These are phyloP conservation scores for Botryotinia convoluta DNA, from an alignment of 2,329 filamentous ascomycete species.

Conservation along the genomic window DNA sequence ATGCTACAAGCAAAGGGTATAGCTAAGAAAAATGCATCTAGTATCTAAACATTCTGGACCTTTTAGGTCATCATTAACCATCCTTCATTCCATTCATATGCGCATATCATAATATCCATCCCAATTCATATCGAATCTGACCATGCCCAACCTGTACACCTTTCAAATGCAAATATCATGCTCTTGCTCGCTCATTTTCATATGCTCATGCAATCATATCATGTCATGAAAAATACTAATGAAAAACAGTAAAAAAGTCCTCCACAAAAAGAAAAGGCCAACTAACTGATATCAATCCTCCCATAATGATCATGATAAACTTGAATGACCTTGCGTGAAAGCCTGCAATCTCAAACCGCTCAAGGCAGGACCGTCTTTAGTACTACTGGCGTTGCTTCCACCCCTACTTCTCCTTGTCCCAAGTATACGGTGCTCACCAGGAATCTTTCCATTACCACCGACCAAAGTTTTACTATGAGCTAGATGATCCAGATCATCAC, in stretches of 20 bases:
- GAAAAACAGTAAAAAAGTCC: not conserved
- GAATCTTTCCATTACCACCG: constrained; percentile 19
- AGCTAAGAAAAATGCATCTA: constrained; percentile 5
- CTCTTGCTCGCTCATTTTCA: constrained; percentile 4
- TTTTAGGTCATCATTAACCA: constrained; percentile 7
- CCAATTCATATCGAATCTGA: constrained; percentile 7
- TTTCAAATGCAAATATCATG: constrained; percentile 7
- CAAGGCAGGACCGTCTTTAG: constrained; percentile 21
- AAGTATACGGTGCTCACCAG: constrained; percentile 19
- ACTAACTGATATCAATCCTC: not conserved
- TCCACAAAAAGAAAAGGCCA: not conserved
- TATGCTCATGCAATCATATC: constrained; percentile 12
- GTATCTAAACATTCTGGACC: constrained; percentile 9
- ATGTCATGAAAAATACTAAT: not conserved
- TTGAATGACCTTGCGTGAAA: constrained; percentile 13
- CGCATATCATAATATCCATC: constrained; percentile 11
- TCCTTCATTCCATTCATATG: constrained; percentile 9
- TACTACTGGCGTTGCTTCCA: constrained; percentile 25
- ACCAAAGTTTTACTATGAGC: constrained; percentile 13
- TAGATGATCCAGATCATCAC: constrained; percentile 17
- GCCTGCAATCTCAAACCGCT: constrained; percentile 12
- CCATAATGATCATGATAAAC: constrained; percentile 1
- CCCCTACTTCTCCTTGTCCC: constrained; percentile 22
- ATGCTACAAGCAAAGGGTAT: constrained; percentile 17
- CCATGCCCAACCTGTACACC: constrained; percentile 13